Conservation (phyloP, 2,329 filamentous ascomycete species). For the Podosphaera fusca region DNA sequence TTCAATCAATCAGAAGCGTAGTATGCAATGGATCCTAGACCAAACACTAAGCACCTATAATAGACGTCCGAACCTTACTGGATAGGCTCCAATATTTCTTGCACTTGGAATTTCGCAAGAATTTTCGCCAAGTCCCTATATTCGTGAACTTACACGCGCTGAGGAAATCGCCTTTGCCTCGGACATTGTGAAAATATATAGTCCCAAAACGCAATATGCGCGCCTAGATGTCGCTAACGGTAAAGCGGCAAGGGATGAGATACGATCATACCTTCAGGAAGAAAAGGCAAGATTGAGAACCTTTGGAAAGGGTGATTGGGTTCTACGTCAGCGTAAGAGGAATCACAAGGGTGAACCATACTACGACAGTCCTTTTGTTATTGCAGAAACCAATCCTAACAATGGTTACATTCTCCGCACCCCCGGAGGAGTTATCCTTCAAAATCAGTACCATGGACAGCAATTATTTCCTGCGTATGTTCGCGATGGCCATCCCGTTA, state of each 20-base stretch:
- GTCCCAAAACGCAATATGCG: too few species aligned
- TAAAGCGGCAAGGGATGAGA: too few species aligned
- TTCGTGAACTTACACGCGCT: neutral
- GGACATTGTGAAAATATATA: neutral
- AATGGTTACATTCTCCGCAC: neutral
- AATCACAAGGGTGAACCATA: neutral
- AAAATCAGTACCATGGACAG: too few species aligned
- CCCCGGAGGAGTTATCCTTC: neutral
- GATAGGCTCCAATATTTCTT: neutral
- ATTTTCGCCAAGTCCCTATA: neutral
- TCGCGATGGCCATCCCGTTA: neutral
- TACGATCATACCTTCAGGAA: neutral
- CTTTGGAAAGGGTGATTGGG: neutral
- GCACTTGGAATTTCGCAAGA: neutral
- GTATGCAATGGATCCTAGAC: too few species aligned
- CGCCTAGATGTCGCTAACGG: too few species aligned
- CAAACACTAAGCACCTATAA: too few species aligned
- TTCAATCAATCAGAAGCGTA: too few species aligned
- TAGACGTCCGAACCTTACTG: too few species aligned
- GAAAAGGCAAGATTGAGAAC: neutral
- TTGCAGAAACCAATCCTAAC: neutral
- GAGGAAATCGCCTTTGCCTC: neutral
- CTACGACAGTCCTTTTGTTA: neutral
- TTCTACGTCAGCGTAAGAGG: neutral
- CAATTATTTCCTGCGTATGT: neutral